These are phyloP conservation scores for Saussurea involucrata DNA, from an alignment of 129 eudicot genomes.

Conservation along the genomic window DNA sequence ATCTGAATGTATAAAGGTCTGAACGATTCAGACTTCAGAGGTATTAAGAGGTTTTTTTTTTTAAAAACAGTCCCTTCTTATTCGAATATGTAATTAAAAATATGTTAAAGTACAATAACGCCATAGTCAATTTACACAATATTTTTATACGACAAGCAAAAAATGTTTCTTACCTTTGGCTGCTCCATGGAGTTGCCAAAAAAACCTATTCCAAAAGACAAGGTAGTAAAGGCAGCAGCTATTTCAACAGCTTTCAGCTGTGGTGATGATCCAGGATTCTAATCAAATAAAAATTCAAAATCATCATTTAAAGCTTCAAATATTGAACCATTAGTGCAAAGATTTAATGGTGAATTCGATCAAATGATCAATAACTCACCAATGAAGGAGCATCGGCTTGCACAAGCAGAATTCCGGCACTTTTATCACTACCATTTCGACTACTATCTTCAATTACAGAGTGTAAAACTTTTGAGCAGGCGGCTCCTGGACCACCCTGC, in stretches of 20 bases:
- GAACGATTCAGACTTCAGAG: too few relatives aligned
- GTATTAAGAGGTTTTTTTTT: too few relatives aligned
- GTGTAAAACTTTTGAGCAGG: conserved; percentile 58
- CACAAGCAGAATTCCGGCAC: conserved; percentile 86
- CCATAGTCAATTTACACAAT: not conserved
- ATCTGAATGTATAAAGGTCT: too few relatives aligned
- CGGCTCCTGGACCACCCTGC: conserved; percentile 73
- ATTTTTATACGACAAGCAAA: not conserved
- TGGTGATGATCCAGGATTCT: conserved; percentile 39
- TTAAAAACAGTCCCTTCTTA: too few relatives aligned
- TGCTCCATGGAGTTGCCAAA: conserved; percentile 75
- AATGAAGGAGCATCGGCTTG: conserved; percentile 63
- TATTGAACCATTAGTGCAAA: not conserved
- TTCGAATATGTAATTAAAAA: not conserved
- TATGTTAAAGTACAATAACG: not conserved
- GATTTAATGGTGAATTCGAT: not conserved
- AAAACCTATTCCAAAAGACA: conserved; percentile 93
- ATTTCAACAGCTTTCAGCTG: conserved; percentile 83
- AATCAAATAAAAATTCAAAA: conserved; percentile 3
- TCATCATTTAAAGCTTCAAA: not conserved
- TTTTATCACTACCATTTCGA: conserved; percentile 39
- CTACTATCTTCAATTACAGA: conserved; percentile 37
- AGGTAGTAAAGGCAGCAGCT: conserved; percentile 71
- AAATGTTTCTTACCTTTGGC: conserved; percentile 65
- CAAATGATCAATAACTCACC: conserved; percentile 43